Evolutionary conservation across 352 stramenopile species (phyloP), one percentile per base, ranked within the genome.

Genomic region (Phytopythium ostracodes): DNA sequence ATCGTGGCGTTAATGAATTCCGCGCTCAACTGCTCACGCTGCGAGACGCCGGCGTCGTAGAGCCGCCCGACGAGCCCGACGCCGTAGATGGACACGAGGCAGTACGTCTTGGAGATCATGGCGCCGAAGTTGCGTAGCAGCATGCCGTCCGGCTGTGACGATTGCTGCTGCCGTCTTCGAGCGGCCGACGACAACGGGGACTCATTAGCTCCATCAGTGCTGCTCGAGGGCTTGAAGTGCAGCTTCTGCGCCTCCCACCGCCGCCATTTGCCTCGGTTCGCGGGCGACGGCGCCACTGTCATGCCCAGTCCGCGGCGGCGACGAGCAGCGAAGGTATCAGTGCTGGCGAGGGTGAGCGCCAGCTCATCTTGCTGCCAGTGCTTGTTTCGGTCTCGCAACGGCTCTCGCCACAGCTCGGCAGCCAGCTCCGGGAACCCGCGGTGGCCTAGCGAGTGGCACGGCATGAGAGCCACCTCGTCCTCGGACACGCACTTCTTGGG

Each of bases 401-500:
- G 79, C 47, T 91, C 81, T 24, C 67, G 60, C 76, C 76, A 91
- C 22, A 61, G 59, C 60, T 91, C 81, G 20, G 63, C 68, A 27
- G 43, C 40, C 20, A 77, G 63, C 38, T 62, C 65, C 29, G 75
- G 62, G 18, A 70, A 66, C 18, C 66, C 73, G 6, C 81, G 75
- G 27, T 88, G 73, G 25, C 73, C 66, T 3, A 87, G 56, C 24
- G 77, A 79, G 66, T 89, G 75, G 47, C 81, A 91, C 2, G 81
- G 81, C 81, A 91, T 91, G n/a, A 91, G 72, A 24, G 81, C 77
- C 18, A 88, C 50, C 61, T 91, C 81, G 55, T 91, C 81, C 1
- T 68, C 54, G 11, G 44, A 33, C 24, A 73, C 50, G 43, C 78
- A 85, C 50, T 86, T 88, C 25, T 77, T 78, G 2, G 81, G 77